These are phyloP conservation scores for Apiospora hydei DNA, from an alignment of 2,329 filamentous ascomycete genomes.

Conservation along the genomic window DNA sequence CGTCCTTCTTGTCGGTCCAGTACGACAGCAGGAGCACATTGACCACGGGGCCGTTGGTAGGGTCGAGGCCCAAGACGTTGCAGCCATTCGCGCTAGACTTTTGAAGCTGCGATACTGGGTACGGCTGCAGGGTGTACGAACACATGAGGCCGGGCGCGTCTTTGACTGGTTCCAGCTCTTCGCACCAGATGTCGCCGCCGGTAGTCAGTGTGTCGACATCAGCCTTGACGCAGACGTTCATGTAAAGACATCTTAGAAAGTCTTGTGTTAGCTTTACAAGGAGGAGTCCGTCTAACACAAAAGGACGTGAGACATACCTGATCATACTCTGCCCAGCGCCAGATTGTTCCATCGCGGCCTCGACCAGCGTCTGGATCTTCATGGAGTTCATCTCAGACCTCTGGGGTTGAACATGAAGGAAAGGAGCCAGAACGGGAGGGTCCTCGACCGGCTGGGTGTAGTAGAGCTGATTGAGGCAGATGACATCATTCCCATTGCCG, in stretches of 20 bases:
- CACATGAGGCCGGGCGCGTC: not conserved
- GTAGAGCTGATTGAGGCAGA: constrained; percentile 28
- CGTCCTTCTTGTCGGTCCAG: not conserved
- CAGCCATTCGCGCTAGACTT: not conserved
- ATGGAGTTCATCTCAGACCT: constrained; percentile 25
- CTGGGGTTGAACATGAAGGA: constrained; percentile 23
- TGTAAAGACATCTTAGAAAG: not conserved
- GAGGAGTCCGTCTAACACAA: not conserved
- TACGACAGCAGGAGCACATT: not conserved
- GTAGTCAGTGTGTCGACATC: not conserved
- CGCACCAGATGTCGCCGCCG: not conserved
- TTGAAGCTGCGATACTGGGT: not conserved
- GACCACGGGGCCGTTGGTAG: too few relatives aligned
- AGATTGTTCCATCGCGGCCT: constrained; percentile 25
- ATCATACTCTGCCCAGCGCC: not conserved
- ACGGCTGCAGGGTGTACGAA: constrained; percentile 13
- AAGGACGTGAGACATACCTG: not conserved
- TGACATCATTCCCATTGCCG: not conserved
- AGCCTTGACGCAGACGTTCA: not conserved
- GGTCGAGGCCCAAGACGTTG: constrained; percentile 17
- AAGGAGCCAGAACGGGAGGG: constrained; percentile 17
- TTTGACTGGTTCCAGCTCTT: not conserved
- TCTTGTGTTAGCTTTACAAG: not conserved
- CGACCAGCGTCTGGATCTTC: constrained; percentile 25
- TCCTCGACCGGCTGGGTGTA: constrained; percentile 25